phyloP scores from a whole-genome alignment of 2,329 filamentous ascomycete genomes.

The Pestalotiopsis sp. region DNA sequence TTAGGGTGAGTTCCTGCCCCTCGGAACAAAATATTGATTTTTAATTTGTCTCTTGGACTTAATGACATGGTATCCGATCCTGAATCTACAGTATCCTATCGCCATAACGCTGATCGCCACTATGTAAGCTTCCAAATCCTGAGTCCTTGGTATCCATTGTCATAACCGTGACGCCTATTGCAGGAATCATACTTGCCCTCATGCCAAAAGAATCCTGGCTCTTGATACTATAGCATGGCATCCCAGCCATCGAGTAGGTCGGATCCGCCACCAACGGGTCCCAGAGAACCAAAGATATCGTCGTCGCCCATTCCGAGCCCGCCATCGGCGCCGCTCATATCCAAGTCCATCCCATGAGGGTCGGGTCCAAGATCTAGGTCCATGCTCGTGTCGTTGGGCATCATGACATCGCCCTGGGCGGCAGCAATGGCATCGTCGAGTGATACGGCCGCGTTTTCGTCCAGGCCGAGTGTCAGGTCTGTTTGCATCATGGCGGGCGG shows the following conservation, averaged over 20 bases:
- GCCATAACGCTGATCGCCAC: no score
- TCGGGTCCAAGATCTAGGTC: conserved; percentile 45
- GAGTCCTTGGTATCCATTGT: background rate
- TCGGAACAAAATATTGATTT: no score
- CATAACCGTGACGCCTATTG: background rate
- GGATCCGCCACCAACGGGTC: conserved; percentile 23
- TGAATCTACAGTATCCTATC: no score
- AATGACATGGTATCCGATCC: no score
- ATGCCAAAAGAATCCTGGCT: background rate
- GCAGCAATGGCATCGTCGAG: conserved; percentile 47
- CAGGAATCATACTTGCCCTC: background rate
- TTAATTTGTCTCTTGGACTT: no score
- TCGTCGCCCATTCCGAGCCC: conserved; percentile 43
- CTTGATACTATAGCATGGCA: conserved; percentile 19
- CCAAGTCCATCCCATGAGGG: conserved; percentile 31
- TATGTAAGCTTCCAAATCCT: no score
- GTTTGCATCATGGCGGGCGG: conserved; percentile 44
- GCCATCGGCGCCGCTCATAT: conserved; percentile 41
- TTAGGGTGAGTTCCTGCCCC: no score
- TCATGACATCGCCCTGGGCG: conserved; percentile 39
- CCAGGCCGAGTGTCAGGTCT: conserved; percentile 44
- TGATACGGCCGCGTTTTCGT: conserved; percentile 39
- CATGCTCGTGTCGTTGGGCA: conserved; percentile 39
- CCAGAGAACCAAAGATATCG: conserved; percentile 45
- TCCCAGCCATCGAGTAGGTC: conserved; percentile 34